Base-by-base conservation (phyloP, 352 stramenopile species). In the Phytophthora quininea region DNA sequence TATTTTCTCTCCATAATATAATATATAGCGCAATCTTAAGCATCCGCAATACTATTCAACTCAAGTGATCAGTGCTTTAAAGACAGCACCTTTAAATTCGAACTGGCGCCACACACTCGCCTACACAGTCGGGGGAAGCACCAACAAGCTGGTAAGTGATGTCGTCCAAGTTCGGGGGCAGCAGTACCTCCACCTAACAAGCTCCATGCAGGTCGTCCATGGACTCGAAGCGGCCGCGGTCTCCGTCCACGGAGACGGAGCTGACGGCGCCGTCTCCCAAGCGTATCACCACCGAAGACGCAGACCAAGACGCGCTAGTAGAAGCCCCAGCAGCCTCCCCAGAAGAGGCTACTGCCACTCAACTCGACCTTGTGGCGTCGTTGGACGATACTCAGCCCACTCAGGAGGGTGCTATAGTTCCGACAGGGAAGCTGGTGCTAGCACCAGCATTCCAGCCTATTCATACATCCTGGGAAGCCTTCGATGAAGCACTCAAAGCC, bases 381-480 rank as follows among this genome's bases (percentile, higher is more conserved):
- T 19, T 27, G 29, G 12, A 12, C 43, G 19, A 49, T 29, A n/a
- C 14, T n/a, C 43, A 49, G 43, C 14, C 4, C 10, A 19, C 10
- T 6, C 40, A 47, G 15, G 40, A 49, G 43, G 12, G 8, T 5
- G 4, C 8, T 31, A 11, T 27, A 15, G 1, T 19, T n/a, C 10
- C 53, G 3, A 2, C 56, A 27, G 59, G 59, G 14, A 52, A 71
- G 33, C 42, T 76, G 47, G 76, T 86, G 19, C 51, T 76, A 3
- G 85, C 79, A 35, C 74, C 78, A 8, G 54, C 77, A 54, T 89
- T 93, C 54, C 50, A 64, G 4, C 49, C 67, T 4, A 70, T 86
- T 32, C 80, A 93, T 49, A 63, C 66, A n/a, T 90, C 83, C 27
- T 93, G 85, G 85, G 74, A 77, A 30, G 73, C 54, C 27, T 93